Conservation (phyloP, 768 basidiomycete genomes). For the Hericium coralloides region DNA sequence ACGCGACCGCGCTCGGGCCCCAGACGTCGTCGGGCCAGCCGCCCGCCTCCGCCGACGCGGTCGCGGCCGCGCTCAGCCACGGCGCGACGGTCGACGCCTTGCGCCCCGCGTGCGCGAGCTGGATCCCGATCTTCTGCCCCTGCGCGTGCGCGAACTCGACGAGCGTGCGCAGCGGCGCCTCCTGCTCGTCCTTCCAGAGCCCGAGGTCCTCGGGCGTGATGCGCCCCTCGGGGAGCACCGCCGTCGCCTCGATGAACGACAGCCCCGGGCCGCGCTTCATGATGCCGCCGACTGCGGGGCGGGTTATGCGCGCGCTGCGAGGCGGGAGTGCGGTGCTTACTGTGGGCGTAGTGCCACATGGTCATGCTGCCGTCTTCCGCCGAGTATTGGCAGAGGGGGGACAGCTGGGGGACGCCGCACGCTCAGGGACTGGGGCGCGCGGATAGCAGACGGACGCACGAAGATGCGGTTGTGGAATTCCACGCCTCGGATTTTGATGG, state of each 20-base stretch:
- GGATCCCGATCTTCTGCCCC: conserved; percentile 61
- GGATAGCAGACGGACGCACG: conserved; percentile 7
- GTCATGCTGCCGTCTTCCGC: neutral
- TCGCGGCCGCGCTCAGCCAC: conserved; percentile 37
- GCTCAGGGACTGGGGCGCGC: neutral
- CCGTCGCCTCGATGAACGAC: conserved; percentile 58
- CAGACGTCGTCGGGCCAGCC: conserved; percentile 27
- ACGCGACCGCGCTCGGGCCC: conserved; percentile 31
- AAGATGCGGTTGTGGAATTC: conserved; percentile 23
- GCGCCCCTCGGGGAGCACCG: conserved; percentile 51
- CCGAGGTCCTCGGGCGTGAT: conserved; percentile 56
- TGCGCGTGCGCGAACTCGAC: conserved; percentile 69
- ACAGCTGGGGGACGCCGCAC: neutral
- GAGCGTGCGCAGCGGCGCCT: conserved; percentile 35
- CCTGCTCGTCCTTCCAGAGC: conserved; percentile 56
- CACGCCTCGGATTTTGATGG: conserved; percentile 33
- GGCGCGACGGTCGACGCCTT: conserved; percentile 60
- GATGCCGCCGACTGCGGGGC: conserved; percentile 20
- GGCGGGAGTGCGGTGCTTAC: neutral
- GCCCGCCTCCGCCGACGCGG: conserved; percentile 29
- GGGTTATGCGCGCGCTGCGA: neutral
- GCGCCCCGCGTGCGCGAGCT: conserved; percentile 71
- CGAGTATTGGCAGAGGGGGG: conserved; percentile 7
- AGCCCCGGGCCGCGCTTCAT: conserved; percentile 45
- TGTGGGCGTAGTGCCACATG: conserved; percentile 6